Percentiles rank a stretch among this genome's conserved stretches.
Conservation (phyloP, 2,329 filamentous ascomycete species). For the Neopestalotiopsis rosae region DNA sequence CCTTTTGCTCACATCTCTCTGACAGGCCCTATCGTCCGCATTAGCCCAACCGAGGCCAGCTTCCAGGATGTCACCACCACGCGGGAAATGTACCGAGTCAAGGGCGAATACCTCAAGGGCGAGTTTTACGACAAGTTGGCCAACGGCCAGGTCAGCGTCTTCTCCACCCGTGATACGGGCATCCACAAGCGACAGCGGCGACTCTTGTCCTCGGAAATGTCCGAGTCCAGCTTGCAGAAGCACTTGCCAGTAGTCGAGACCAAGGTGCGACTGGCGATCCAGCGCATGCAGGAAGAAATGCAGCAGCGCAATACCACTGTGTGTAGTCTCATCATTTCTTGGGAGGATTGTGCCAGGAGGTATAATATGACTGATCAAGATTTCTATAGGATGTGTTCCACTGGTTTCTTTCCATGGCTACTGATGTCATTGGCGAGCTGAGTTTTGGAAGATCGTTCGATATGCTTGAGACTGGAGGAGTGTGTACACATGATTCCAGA, state of each 20-base stretch:
- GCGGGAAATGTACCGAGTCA: slow-evolving; percentile 34
- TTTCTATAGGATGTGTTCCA: slow-evolving; percentile 51
- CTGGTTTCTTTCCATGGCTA: slow-evolving; percentile 60
- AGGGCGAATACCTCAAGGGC: slow-evolving; percentile 35
- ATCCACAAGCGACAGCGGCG: slow-evolving; percentile 45
- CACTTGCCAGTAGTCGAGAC: slow-evolving; percentile 40
- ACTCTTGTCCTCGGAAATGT: slow-evolving; percentile 47
- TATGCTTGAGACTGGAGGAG: slow-evolving; percentile 55
- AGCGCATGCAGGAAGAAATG: slow-evolving; percentile 51
- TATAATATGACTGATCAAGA: slow-evolving; percentile 6
- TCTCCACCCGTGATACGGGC: slow-evolving; percentile 44
- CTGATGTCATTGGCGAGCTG: slow-evolving; percentile 59
- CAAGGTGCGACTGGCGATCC: slow-evolving; percentile 44
- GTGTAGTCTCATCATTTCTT: background rate
- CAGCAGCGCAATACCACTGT: slow-evolving; percentile 31
- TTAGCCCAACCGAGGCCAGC: slow-evolving; percentile 32
- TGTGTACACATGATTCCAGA: slow-evolving; percentile 29
- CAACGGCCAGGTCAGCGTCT: slow-evolving; percentile 37
- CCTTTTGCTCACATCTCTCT: background rate
- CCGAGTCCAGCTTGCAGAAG: slow-evolving; percentile 39
- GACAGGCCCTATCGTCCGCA: slow-evolving; percentile 25
- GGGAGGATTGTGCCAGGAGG: no score
- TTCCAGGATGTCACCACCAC: slow-evolving; percentile 28
- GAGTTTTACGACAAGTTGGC: slow-evolving; percentile 29
- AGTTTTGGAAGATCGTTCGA: slow-evolving; percentile 61